A percentile compares a stretch with the other conserved stretches of the same genome.
Conservation (phyloP, 1,284 basidiomycete genomes). For the Coniophora puteana region DNA sequence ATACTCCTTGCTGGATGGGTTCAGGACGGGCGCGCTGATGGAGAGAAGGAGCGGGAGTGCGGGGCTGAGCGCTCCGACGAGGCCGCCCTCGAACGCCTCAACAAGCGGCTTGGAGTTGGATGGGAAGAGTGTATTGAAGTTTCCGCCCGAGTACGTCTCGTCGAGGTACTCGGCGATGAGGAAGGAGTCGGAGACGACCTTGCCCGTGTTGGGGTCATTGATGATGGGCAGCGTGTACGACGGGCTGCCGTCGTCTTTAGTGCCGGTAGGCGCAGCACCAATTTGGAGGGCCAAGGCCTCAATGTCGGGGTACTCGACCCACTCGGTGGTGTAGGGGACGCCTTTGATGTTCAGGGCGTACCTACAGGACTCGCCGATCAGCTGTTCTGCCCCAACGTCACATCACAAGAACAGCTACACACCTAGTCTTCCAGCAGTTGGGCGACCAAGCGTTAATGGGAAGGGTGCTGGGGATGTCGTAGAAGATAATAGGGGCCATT, state of each 20-base stretch:
- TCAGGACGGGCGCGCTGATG: conserved; percentile 15
- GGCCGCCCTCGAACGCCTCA: conserved; percentile 18
- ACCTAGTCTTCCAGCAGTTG: conserved; percentile 27
- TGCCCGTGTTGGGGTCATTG: conserved; percentile 25
- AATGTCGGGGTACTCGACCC: conserved; percentile 37
- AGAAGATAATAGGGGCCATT: conserved; percentile 23
- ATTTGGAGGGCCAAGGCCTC: conserved; percentile 25
- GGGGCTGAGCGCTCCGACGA: conserved; percentile 9
- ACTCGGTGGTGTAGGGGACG: conserved; percentile 34
- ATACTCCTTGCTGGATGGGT: conserved; percentile 27
- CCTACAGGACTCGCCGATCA: conserved; percentile 16
- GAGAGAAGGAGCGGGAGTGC: conserved; percentile 17
- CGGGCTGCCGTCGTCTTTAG: conserved; percentile 23
- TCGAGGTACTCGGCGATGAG: conserved; percentile 38
- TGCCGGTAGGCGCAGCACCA: conserved; percentile 25
- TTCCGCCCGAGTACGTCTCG: conserved; percentile 25
- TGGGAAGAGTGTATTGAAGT: conserved; percentile 26
- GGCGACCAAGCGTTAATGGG: conserved; percentile 25
- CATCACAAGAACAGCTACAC: background rate
- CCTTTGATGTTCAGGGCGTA: conserved; percentile 36
- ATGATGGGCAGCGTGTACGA: conserved; percentile 37
- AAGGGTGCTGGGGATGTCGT: conserved; percentile 25
- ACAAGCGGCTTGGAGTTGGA: conserved; percentile 19
- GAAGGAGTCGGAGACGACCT: conserved; percentile 29
- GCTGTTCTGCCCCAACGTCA: background rate